Base-by-base conservation (phyloP, 2,329 filamentous ascomycete genomes). In the Ceratocystis lukuohia region DNA sequence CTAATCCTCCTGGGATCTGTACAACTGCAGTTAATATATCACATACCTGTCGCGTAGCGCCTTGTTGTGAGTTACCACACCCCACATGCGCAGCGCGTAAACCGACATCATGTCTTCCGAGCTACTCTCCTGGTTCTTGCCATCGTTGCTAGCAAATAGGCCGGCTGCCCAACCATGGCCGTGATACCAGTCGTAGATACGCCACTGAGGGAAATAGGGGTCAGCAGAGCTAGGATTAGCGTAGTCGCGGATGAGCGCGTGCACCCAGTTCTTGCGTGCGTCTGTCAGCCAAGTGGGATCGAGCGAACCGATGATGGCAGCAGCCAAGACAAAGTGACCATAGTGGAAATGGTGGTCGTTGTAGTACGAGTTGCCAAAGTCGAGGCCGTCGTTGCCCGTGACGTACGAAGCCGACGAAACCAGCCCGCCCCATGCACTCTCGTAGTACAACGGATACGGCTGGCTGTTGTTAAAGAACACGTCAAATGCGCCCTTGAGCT, bases 11-110 rank as follows among this genome's bases (percentile, higher is more conserved):
- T 25, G 20, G 48, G 12, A 53, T 28, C 22, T 41, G 22, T 22
- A 20, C 15, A 53, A 20, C 22, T 53, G n/a, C 22, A 20, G 33
- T 20, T 56, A 30, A n/a, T 22, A 15, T 7, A 28, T 10, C 22
- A 69, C 75, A 72, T 74, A 80, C 79, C 91, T 82, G 61, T 88
- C 87, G 74, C 93, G 90, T 82, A 96, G 87, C 70, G 87, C 86
- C 4, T 75, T 76, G 75, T 97, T 87, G n/a, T 87, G 86, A 69
- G 81, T 85, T 2, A 88, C 86, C 44, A 80, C 81, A 3, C 92
- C 94, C 94, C 94, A 97, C 86, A 97, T 90, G 79, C 96, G 96
- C 72, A 96, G 76, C 0, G 88, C 90, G 74, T 94, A 96, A 5
- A 85, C 84, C 68, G 88, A 87, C 84, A 96, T 91, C 69, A 86